These are phyloP conservation scores for Penicillium hordei DNA, from an alignment of 2,329 filamentous ascomycete genomes.

Conservation along the genomic window DNA sequence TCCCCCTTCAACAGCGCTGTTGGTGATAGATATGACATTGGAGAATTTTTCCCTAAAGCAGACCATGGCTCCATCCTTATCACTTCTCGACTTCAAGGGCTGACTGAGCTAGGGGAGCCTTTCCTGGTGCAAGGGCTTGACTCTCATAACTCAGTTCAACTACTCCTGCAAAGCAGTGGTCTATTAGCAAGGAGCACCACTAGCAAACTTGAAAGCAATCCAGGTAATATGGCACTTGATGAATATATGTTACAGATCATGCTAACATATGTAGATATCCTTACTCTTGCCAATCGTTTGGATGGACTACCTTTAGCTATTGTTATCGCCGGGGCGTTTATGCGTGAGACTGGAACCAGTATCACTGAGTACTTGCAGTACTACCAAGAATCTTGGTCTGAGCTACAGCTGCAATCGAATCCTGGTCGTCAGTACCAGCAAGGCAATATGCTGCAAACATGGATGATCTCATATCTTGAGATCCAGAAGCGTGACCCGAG, in stretches of 20 bases:
- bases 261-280: slow-evolving; percentile 24
- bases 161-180: slow-evolving; percentile 18
- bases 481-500: slow-evolving; percentile 34
- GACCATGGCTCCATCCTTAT: slow-evolving; percentile 47
- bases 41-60: slow-evolving; percentile 29
- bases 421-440: slow-evolving; percentile 23
- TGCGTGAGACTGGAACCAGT: slow-evolving; percentile 39
- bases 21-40: slow-evolving; percentile 29
- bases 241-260: not conserved
- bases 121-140: slow-evolving; percentile 39
- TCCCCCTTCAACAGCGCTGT: slow-evolving; percentile 6
- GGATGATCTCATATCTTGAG: slow-evolving; percentile 40
- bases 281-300: slow-evolving; percentile 36
- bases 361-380: slow-evolving; percentile 43
- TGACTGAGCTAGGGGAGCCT: slow-evolving; percentile 33
- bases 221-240: slow-evolving; percentile 8
- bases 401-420: slow-evolving; percentile 17
- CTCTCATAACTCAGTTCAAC: slow-evolving; percentile 3
- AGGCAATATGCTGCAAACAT: slow-evolving; percentile 35
- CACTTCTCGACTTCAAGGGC: slow-evolving; percentile 38
- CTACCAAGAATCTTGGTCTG: slow-evolving; percentile 43
- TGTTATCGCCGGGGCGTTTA: slow-evolving; percentile 48
- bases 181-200: not conserved
- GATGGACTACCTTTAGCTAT: slow-evolving; percentile 51
- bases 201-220: slow-evolving; percentile 1